Evolutionary conservation across 495 filamentous ascomycete species (phyloP).

Genomic region (Aspergillus egyptiacus): DNA sequence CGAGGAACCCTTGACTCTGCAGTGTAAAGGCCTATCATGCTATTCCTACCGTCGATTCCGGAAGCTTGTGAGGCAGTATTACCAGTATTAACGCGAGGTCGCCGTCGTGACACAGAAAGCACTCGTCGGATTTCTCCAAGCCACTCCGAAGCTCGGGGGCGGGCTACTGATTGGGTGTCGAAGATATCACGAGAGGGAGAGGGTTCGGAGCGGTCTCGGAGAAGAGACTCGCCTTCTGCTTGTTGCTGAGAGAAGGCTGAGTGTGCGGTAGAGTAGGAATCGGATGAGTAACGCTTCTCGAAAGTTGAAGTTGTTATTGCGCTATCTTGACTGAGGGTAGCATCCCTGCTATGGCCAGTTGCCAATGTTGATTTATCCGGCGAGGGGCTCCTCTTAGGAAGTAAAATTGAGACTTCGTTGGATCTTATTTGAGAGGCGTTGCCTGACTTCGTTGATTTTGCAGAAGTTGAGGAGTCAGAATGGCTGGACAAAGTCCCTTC

Average conservation of each 20-base stretch:
- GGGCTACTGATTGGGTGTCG: conserved; percentile 27
- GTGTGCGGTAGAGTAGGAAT: conserved; percentile 63
- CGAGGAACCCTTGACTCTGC: conserved; percentile 31
- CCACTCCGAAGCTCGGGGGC: conserved; percentile 42
- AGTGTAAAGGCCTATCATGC: conserved; percentile 17
- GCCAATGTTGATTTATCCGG: conserved; percentile 19
- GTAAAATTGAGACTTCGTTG: conserved; percentile 20
- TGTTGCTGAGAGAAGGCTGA: conserved; percentile 57
- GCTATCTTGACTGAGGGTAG: conserved; percentile 24
- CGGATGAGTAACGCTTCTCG: conserved; percentile 42
- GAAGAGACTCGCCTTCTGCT: conserved; percentile 58
- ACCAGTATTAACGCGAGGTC: conserved; percentile 15
- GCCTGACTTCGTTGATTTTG: conserved; percentile 11
- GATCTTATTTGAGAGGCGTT: conserved; percentile 6
- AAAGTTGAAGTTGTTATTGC: conserved; percentile 21
- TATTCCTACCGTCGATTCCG: conserved; percentile 33
- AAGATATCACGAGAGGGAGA: conserved; percentile 19
- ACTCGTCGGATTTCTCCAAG: conserved; percentile 53
- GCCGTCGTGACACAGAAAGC: conserved; percentile 37
- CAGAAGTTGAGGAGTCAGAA: conserved; percentile 37
- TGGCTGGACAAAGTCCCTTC: conserved; percentile 54
- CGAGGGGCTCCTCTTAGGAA: conserved; percentile 25
- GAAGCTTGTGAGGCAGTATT: conserved; percentile 23
- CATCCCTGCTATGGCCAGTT: conserved; percentile 22
- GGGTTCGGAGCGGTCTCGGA: conserved; percentile 26